These are phyloP conservation scores for Mycotypha africana DNA, from an alignment of 371 early-diverging fungal species.

Conservation along the genomic window DNA sequence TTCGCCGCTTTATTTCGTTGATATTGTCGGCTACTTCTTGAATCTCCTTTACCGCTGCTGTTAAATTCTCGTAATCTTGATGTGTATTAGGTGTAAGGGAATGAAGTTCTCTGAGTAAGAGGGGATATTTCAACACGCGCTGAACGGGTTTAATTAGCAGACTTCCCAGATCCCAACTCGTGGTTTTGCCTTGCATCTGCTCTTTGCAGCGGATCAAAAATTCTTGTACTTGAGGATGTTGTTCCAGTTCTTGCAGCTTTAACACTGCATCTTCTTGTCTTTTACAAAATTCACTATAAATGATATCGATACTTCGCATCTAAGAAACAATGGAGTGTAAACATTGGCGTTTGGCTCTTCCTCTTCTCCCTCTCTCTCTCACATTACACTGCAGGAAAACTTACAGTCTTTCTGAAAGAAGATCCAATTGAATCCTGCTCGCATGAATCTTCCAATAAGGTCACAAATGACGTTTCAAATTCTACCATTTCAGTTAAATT, in stretches of 20 bases:
- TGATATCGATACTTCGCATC: slow-evolving; percentile 49
- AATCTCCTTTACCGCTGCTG: slow-evolving; percentile 48
- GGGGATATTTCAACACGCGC: slow-evolving; percentile 80
- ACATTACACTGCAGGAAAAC: too few species aligned
- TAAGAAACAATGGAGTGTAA: too few species aligned
- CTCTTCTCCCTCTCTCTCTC: too few species aligned
- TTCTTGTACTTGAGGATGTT: too few species aligned
- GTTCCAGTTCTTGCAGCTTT: slow-evolving; percentile 54
- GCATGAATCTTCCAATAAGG: slow-evolving; percentile 29
- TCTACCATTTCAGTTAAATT: slow-evolving; percentile 59
- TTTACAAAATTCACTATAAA: slow-evolving; percentile 75
- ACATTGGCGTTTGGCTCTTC: too few species aligned
- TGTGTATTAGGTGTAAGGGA: slow-evolving; percentile 54
- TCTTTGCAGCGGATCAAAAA: slow-evolving; percentile 29
- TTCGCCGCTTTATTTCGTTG: slow-evolving; percentile 80
- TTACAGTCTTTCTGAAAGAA: slow-evolving; percentile 57
- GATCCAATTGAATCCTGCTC: slow-evolving; percentile 35
- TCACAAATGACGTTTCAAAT: slow-evolving; percentile 38
- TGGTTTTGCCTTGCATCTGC: slow-evolving; percentile 58
- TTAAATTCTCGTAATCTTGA: slow-evolving; percentile 52
- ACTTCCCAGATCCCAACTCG: slow-evolving; percentile 77
- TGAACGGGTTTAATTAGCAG: slow-evolving; percentile 91
- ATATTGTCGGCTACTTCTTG: slow-evolving; percentile 75
- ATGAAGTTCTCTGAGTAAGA: slow-evolving; percentile 48
- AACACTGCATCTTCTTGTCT: slow-evolving; percentile 64